A percentile compares a stretch with the other conserved stretches of the same genome.
Evolutionary conservation across 164 flowering plant genomes (phyloP).

Genomic region (Warburgia ugandensis): DNA sequence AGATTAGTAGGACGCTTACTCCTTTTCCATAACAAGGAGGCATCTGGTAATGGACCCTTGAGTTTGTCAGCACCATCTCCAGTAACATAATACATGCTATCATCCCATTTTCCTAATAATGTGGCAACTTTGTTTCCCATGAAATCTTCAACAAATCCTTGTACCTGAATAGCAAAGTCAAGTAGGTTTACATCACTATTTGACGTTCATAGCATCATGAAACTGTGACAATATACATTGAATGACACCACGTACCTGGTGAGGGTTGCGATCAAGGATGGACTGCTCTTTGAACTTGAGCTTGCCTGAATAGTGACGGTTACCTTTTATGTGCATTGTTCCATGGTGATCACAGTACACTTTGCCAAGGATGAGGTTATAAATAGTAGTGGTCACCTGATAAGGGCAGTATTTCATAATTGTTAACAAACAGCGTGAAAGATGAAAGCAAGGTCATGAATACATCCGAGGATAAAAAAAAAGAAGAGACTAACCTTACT

Average conservation of each 20-base stretch:
- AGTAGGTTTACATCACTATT: neutral
- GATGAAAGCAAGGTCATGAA: too few species aligned
- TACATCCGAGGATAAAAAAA: too few species aligned
- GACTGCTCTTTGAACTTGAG: constrained; percentile 87
- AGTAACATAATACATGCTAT: constrained; percentile 52
- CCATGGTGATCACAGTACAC: constrained; percentile 92
- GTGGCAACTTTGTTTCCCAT: constrained; percentile 55
- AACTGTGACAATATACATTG: too few species aligned
- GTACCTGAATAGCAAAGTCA: constrained; percentile 41
- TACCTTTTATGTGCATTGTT: constrained; percentile 68
- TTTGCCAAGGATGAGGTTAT: constrained; percentile 87
- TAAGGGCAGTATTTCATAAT: neutral
- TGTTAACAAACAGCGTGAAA: neutral
- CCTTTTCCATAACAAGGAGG: constrained; percentile 67
- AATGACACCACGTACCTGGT: constrained; percentile 42
- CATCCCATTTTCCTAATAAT: constrained; percentile 88
- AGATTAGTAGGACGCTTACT: constrained; percentile 50
- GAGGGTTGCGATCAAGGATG: constrained; percentile 81
- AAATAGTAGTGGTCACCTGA: constrained; percentile 79
- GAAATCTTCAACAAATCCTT: constrained; percentile 74
- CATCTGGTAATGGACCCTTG: constrained; percentile 37
- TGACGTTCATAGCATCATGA: neutral
- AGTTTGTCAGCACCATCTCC: constrained; percentile 40
- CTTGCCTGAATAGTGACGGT: constrained; percentile 67
- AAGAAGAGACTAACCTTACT: constrained; percentile 57